phyloP scores from a whole-genome alignment of 2,329 filamentous ascomycete genomes.

The Aspergillus hiratsukae region DNA sequence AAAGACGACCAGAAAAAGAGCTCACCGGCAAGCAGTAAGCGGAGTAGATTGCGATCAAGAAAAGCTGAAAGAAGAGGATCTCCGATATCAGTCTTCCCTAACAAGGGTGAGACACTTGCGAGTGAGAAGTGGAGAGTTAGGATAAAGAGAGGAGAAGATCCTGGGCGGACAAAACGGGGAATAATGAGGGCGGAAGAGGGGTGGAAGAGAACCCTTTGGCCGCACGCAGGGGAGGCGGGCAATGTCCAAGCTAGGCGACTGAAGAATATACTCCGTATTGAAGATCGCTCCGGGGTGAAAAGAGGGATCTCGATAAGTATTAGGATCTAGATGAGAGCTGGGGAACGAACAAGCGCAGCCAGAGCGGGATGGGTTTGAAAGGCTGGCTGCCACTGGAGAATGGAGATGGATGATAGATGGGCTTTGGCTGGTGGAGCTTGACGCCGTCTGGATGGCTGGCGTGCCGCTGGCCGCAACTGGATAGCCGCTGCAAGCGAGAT shows the following conservation, averaged over 20 bases:
- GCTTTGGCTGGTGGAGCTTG: slow-evolving; percentile 24
- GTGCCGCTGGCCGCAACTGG: slow-evolving; percentile 34
- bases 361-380: slow-evolving; percentile 4
- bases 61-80: neutral
- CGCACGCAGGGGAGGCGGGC: slow-evolving; percentile 15
- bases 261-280: neutral
- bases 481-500: slow-evolving; percentile 39
- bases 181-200: slow-evolving; percentile 23
- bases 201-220: slow-evolving; percentile 22
- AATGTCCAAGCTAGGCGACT: slow-evolving; percentile 7
- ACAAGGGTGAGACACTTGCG: neutral
- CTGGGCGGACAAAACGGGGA: slow-evolving; percentile 16
- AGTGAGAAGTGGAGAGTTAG: slow-evolving; percentile 2
- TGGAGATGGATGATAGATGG: slow-evolving; percentile 19
- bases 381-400: slow-evolving; percentile 4
- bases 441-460: slow-evolving; percentile 36
- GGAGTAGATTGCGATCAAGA: neutral
- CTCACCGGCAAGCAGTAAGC: slow-evolving; percentile 1
- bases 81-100: neutral
- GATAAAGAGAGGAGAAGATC: slow-evolving; percentile 15
- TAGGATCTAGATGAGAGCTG: slow-evolving; percentile 1
- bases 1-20: neutral
- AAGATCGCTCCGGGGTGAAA: neutral
- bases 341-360: slow-evolving; percentile 9
- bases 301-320: neutral